Evolutionary conservation across 352 stramenopile species (phyloP).

Genomic region (Phytophthora sp.): DNA sequence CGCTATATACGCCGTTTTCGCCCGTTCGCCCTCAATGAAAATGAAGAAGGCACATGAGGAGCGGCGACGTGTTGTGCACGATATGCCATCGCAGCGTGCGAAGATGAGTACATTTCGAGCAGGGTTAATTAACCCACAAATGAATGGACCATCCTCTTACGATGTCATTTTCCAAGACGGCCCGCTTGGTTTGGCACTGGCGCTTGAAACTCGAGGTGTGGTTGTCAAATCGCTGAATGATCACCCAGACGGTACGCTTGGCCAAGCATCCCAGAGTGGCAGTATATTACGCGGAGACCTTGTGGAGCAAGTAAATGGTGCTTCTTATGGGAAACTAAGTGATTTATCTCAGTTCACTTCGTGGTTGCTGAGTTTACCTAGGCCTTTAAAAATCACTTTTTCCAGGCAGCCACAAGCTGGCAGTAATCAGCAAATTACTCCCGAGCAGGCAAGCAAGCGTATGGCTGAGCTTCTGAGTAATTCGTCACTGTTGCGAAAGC

Average conservation of each 20-base stretch:
- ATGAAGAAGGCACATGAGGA: constrained; percentile 44
- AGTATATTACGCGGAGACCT: constrained; percentile 68
- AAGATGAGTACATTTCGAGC: constrained; percentile 34
- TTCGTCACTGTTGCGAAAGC: constrained; percentile 30
- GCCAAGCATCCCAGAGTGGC: constrained; percentile 75
- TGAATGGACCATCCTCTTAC: constrained; percentile 29
- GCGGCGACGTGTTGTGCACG: constrained; percentile 31
- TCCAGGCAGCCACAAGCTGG: constrained; percentile 36
- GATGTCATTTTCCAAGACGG: constrained; percentile 78
- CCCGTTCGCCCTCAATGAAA: constrained; percentile 43
- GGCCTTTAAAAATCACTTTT: constrained; percentile 73
- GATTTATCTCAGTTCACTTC: constrained; percentile 87
- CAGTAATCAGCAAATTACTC: background rate
- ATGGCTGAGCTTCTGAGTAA: constrained; percentile 33
- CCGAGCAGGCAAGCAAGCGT: constrained; percentile 15
- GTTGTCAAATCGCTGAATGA: constrained; percentile 85
- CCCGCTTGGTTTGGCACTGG: constrained; percentile 74
- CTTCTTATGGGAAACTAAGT: constrained; percentile 58
- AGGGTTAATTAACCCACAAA: constrained; percentile 14
- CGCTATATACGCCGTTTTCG: constrained; percentile 42
- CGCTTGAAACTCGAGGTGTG: constrained; percentile 70
- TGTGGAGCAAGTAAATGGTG: constrained; percentile 77
- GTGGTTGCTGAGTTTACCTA: constrained; percentile 63
- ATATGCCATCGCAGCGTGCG: constrained; percentile 35
- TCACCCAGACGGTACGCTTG: constrained; percentile 59